Base-by-base conservation (phyloP, 495 filamentous ascomycete genomes). In the Xylaria flabelliformis region DNA sequence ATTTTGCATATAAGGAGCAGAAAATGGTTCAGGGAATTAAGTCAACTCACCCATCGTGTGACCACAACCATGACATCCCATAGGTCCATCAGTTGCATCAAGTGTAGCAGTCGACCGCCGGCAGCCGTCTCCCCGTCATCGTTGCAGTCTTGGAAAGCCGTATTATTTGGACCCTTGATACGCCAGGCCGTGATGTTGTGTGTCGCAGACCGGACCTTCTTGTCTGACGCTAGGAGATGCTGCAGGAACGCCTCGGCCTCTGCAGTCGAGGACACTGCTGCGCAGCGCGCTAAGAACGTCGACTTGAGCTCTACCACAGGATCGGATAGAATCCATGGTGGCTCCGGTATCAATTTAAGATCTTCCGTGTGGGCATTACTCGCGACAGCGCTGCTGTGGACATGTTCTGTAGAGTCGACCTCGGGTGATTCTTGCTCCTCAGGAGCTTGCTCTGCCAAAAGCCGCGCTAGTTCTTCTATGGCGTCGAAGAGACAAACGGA, bases 41-140 rank as follows among this genome's bases (percentile, higher is more conserved):
- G 15, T 21, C n/a, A 21, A 51, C 48, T 51, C 9, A 51, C 48
- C 48, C 48, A 51, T 51, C 96, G 82, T 46, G 92, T 94, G 21
- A 99, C 96, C n/a, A 99, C 92, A 1, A 98, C 94, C 79, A 98
- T 89, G 9, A 91, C 89, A 80, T 96, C 89, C 93, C 93, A 97
- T 10, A 97, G 88, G 80, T 94, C 92, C 94, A 98, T 98, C 74
- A 95, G 78, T 85, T 97, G 93, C 90, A 99, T 90, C 59, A 99
- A 82, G 83, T 97, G 93, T 51, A 97, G 83, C 75, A 98, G 76
- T 34, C 96, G 87, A 0, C 91, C 90, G 1, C 96, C 96, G 5
- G 96, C 96, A 29, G 96, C 96, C n/a, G 91, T 93, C 85, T 99
- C 96, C 13, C 96, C 96, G 78, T 99, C 96, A 78, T 98, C 96